Percentiles rank a stretch among this genome's conserved stretches.
phyloP scores from a whole-genome alignment of 306 rosid genomes.

The Inga leiocalycina region DNA sequence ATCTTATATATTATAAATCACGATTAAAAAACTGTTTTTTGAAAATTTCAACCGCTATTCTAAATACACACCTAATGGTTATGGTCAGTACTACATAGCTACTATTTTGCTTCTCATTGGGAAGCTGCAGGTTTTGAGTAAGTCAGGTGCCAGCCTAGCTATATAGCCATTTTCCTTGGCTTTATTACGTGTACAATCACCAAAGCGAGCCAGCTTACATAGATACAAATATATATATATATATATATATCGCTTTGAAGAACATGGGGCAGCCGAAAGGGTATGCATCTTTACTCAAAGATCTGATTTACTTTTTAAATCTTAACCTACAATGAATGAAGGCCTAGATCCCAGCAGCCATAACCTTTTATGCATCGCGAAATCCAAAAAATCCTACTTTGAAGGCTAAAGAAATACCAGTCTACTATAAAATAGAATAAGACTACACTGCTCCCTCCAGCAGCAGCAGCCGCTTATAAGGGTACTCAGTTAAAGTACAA shows the following conservation, averaged over 20 bases:
- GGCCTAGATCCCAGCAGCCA: constrained; percentile 28
- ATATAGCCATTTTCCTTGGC: constrained; percentile 26
- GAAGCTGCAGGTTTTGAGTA: constrained; percentile 9
- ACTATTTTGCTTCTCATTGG: neutral
- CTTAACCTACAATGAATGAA: constrained; percentile 23
- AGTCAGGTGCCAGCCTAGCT: constrained; percentile 29
- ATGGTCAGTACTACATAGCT: neutral
- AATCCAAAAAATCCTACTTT: constrained; percentile 14
- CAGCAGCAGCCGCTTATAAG: constrained; percentile 21
- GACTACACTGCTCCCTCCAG: constrained; percentile 42
- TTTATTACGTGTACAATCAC: neutral
- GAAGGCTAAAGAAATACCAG: neutral
- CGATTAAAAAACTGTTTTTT: too few relatives aligned
- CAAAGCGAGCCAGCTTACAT: neutral
- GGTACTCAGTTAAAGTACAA: constrained; percentile 13
- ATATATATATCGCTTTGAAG: constrained; percentile 9
- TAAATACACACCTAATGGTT: neutral
- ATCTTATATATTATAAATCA: too few relatives aligned
- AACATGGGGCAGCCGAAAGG: constrained; percentile 23
- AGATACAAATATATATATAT: too few relatives aligned
- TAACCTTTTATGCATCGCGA: constrained; percentile 9
- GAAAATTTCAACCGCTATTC: too few relatives aligned
- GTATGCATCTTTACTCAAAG: neutral
- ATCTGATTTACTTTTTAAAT: constrained; percentile 6
- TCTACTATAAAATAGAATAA: neutral